phyloP scores from a whole-genome alignment of 1,139 yeast species.

The Blastobotrys proliferans region DNA sequence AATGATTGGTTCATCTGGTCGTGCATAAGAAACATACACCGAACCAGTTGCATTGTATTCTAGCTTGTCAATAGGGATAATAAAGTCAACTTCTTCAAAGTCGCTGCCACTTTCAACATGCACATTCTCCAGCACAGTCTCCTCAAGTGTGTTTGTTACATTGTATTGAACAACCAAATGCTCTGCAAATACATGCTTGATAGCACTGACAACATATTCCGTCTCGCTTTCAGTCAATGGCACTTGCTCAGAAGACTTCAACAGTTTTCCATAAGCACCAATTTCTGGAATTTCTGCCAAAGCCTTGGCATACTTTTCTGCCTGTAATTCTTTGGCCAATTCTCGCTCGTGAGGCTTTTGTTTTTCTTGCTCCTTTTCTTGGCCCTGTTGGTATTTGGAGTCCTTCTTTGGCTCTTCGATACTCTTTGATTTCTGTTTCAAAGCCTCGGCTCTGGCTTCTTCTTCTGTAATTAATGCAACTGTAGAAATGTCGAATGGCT shows the following conservation, averaged over 20 bases:
- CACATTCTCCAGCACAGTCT: slow-evolving; percentile 72
- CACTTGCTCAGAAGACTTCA: slow-evolving; percentile 65
- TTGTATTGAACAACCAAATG: slow-evolving; percentile 83
- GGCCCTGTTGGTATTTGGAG: too few species aligned
- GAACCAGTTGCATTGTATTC: slow-evolving; percentile 69
- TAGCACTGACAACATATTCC: slow-evolving; percentile 82
- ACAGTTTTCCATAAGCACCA: slow-evolving; percentile 61
- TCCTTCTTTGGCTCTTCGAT: slow-evolving; percentile 20
- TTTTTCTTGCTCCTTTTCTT: slow-evolving; percentile 13
- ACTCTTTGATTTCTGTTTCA: slow-evolving; percentile 34
- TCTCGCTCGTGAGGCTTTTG: slow-evolving; percentile 37
- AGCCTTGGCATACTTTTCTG: slow-evolving; percentile 65
- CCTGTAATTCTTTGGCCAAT: slow-evolving; percentile 33
- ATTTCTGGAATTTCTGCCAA: slow-evolving; percentile 67
- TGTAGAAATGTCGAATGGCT: slow-evolving; percentile 65
- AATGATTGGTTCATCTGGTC: slow-evolving; percentile 46
- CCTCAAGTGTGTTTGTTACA: slow-evolving; percentile 79
- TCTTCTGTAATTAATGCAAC: slow-evolving; percentile 63
- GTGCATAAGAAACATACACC: slow-evolving; percentile 71
- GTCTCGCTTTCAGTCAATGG: slow-evolving; percentile 89
- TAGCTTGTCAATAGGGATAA: slow-evolving; percentile 68
- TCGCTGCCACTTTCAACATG: slow-evolving; percentile 60
- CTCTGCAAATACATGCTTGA: slow-evolving; percentile 74
- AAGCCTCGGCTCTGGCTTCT: slow-evolving; percentile 59
- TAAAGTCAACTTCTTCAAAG: slow-evolving; percentile 57